phyloP scores from a whole-genome alignment of 1,139 yeast genomes.

The Yamadazyma pseudoaaseri region DNA sequence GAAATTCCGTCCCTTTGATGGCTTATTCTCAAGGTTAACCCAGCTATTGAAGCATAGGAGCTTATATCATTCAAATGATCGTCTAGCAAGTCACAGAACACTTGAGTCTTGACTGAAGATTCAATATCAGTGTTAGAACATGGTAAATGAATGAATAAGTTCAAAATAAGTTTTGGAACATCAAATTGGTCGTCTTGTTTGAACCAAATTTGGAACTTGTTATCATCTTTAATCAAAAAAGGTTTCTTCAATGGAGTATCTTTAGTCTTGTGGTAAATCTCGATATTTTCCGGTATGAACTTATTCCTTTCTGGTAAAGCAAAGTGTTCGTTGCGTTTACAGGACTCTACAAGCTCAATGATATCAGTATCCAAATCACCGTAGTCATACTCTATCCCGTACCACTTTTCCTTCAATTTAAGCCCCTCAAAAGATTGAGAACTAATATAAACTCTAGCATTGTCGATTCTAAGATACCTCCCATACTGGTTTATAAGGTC shows the following conservation, averaged over 20 bases:
- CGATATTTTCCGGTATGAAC: conserved; percentile 78
- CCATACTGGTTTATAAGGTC: conserved; percentile 51
- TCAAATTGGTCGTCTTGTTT: conserved; percentile 88
- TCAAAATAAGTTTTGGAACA: conserved; percentile 81
- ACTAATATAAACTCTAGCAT: conserved; percentile 59
- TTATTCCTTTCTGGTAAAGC: conserved; percentile 70
- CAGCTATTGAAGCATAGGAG: conserved; percentile 85
- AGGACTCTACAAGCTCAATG: conserved; percentile 28
- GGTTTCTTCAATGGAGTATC: conserved; percentile 34
- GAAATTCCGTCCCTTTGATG: conserved; percentile 71
- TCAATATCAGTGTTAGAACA: conserved; percentile 55
- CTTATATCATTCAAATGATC: conserved; percentile 76
- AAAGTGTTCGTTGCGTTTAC: conserved; percentile 38
- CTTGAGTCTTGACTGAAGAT: conserved; percentile 54
- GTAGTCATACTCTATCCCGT: conserved; percentile 76
- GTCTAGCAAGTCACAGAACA: conserved; percentile 67
- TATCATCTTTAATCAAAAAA: conserved; percentile 32
- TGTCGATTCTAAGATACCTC: conserved; percentile 50
- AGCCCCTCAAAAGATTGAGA: conserved; percentile 45
- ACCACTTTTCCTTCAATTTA: conserved; percentile 68
- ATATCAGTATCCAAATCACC: conserved; percentile 44
- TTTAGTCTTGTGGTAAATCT: conserved; percentile 46
- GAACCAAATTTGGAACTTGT: conserved; percentile 64
- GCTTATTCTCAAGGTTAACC: conserved; percentile 58
- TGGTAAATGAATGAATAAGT: conserved; percentile 66